A percentile compares a stretch with the other conserved stretches of the same genome.
phyloP scores from a whole-genome alignment of 495 filamentous ascomycete genomes.

The Penicillium manginii region DNA sequence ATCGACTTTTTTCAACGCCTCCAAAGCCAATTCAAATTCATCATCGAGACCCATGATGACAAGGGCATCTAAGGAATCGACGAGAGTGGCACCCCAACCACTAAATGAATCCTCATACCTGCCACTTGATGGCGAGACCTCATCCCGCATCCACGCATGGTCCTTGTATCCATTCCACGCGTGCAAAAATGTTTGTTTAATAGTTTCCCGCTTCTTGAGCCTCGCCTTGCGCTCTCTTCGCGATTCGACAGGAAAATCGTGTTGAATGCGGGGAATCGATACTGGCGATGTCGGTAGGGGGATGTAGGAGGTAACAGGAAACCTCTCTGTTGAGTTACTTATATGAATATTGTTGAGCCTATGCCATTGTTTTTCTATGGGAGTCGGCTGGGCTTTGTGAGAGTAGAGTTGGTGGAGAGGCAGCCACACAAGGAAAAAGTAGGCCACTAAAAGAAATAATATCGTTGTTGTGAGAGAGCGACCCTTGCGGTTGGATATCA shows the following conservation, averaged over 20 bases:
- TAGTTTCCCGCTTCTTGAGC: constrained; percentile 53
- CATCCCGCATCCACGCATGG: constrained; percentile 80
- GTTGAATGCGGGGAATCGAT: constrained; percentile 54
- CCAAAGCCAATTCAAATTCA: constrained; percentile 62
- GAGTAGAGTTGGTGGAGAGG: constrained; percentile 29
- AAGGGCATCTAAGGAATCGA: constrained; percentile 65
- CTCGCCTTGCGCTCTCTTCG: constrained; percentile 37
- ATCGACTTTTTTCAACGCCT: constrained; percentile 57
- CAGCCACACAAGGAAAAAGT: constrained; percentile 31
- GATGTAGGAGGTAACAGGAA: constrained; percentile 53
- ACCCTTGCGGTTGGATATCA: constrained; percentile 35
- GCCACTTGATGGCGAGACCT: constrained; percentile 68
- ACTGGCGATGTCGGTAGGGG: constrained; percentile 51
- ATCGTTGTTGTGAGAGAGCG: constrained; percentile 23
- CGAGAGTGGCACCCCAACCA: constrained; percentile 64
- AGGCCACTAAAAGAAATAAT: constrained; percentile 22
- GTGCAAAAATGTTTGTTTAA: constrained; percentile 69
- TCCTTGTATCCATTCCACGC: constrained; percentile 77
- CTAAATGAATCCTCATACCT: constrained; percentile 56
- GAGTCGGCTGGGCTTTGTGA: constrained; percentile 14
- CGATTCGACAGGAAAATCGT: constrained; percentile 54
- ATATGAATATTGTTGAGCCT: constrained; percentile 38
- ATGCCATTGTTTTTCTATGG: constrained; percentile 11
- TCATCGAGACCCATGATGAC: constrained; percentile 64
- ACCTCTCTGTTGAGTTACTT: constrained; percentile 45